phyloP scores from a whole-genome alignment of 345 rosid genomes.

The Eucalyptus globulus region DNA sequence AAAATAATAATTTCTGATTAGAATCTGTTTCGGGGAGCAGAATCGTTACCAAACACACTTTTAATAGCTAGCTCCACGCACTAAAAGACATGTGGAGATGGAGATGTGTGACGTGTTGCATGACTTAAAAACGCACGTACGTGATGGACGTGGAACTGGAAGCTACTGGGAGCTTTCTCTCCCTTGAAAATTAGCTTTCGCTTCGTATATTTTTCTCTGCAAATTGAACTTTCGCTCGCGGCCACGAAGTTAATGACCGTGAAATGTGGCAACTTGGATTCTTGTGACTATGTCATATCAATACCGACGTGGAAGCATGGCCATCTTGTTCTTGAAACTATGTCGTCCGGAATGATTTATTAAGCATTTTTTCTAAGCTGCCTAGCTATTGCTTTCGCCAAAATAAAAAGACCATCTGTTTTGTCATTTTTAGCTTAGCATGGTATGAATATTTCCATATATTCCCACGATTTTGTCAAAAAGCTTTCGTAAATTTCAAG shows the following conservation, averaged over 20 bases:
- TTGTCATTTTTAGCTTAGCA: background rate
- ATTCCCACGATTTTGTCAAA: background rate
- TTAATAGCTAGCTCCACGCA: background rate
- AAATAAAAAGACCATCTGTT: background rate
- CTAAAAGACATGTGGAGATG: background rate
- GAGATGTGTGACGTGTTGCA: background rate
- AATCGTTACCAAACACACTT: fast-evolving
- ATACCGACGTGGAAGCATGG: background rate
- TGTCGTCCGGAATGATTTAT: background rate
- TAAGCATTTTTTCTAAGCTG: background rate
- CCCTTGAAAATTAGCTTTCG: background rate
- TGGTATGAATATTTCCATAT: background rate
- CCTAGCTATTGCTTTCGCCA: background rate
- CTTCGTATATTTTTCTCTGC: background rate
- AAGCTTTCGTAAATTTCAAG: background rate
- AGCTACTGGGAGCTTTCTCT: background rate
- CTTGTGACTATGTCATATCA: background rate
- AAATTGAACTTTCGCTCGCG: background rate
- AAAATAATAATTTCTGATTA: fast-evolving
- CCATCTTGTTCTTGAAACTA: background rate
- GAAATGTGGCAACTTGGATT: background rate
- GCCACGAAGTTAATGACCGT: background rate
- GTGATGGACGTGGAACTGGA: background rate
- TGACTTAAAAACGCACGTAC: background rate
- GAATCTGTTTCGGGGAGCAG: too few relatives aligned